A percentile compares a stretch with the other conserved stretches of the same genome.
phyloP scores from a whole-genome alignment of 768 basidiomycete species.

The Collybia nuda region DNA sequence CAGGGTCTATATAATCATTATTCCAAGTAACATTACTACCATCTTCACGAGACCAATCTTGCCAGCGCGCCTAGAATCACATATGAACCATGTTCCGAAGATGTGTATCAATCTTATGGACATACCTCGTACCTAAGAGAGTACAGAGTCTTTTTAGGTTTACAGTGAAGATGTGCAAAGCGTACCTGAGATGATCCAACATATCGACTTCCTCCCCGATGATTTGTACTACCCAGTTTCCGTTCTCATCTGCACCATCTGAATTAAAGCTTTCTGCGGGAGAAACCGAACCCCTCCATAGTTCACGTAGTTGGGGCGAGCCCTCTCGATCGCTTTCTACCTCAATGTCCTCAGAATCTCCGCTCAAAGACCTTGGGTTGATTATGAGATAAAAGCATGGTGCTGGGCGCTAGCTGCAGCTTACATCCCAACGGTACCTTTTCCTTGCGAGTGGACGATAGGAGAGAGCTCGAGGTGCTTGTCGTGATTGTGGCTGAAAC shows the following conservation, averaged over 20 bases:
- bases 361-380: background rate
- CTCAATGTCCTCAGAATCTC: background rate
- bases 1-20: constrained; percentile 15
- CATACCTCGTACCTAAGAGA: constrained; percentile 30
- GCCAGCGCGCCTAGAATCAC: constrained; percentile 48
- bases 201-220: constrained; percentile 40
- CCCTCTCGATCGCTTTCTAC: background rate
- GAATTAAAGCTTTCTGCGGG: constrained; percentile 26
- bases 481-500: too few species aligned
- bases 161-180: background rate
- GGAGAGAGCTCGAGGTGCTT: too few species aligned
- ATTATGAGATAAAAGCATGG: too few species aligned
- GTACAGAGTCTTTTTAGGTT: background rate
- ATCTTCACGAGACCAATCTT: constrained; percentile 47
- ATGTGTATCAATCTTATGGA: background rate
- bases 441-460: too few species aligned
- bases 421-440: too few species aligned
- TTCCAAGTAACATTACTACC: constrained; percentile 60
- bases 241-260: constrained; percentile 24
- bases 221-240: constrained; percentile 31
- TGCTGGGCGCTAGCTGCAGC: too few species aligned
- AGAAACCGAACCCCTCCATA: constrained; percentile 19
- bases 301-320: background rate
- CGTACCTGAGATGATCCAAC: constrained; percentile 29
- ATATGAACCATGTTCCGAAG: background rate